Percentiles rank a stretch among this genome's conserved stretches.
Conservation (phyloP, 148 eudicot genomes). For the Dianthus caryophyllus region DNA sequence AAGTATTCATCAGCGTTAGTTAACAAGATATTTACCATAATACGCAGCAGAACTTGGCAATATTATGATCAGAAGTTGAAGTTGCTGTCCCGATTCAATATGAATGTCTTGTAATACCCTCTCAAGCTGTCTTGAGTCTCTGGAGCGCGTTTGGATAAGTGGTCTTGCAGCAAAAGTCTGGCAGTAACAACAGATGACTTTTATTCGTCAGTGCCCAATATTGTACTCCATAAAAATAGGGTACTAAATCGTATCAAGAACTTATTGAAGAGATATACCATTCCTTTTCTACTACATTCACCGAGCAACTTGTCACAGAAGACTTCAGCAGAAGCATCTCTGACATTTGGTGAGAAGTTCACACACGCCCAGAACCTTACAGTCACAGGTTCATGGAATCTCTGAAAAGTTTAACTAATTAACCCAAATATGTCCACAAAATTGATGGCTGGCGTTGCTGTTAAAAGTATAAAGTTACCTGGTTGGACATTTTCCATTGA, state of each 20-base stretch:
- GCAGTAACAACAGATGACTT: constrained; percentile 3
- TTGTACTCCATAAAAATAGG: not conserved
- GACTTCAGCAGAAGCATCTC: constrained; percentile 2
- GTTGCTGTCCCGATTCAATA: constrained; percentile 25
- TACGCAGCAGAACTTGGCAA: constrained; percentile 47
- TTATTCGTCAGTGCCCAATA: not conserved
- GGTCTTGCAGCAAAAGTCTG: constrained; percentile 21
- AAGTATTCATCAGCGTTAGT: not conserved
- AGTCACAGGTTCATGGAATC: constrained; percentile 50
- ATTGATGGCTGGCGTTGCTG: not conserved
- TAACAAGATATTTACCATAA: constrained; percentile 38
- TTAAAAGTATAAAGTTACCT: constrained; percentile 32
- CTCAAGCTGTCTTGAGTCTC: constrained; percentile 33
- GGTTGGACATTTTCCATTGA: constrained; percentile 64
- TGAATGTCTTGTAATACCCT: constrained; percentile 36
- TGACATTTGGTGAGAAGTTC: constrained; percentile 37
- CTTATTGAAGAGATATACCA: constrained; percentile 37
- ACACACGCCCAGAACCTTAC: constrained; percentile 55
- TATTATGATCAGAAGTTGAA: constrained; percentile 55
- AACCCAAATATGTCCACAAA: not conserved
- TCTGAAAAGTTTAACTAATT: constrained; percentile 27
- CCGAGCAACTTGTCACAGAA: constrained; percentile 38
- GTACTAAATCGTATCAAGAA: not conserved
- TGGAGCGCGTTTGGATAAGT: constrained; percentile 22
- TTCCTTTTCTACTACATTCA: constrained; percentile 54